Conservation (phyloP, 1,139 yeast species). For the Petasospora fabianii region DNA sequence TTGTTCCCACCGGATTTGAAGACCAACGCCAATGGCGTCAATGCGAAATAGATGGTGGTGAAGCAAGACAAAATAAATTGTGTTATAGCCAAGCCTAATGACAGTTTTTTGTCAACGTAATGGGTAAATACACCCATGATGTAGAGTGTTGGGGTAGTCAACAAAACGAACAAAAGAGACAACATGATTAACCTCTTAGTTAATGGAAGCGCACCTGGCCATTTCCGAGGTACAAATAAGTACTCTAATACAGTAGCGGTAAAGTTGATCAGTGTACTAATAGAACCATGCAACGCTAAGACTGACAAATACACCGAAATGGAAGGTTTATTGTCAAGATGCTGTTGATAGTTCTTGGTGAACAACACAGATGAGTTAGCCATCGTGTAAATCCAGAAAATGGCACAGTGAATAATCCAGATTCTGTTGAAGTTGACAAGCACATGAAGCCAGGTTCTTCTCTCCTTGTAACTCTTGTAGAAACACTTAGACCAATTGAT, state of each 20-base stretch:
- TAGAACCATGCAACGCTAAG: slow-evolving; percentile 86
- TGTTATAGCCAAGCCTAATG: slow-evolving; percentile 36
- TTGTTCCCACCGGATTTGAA: slow-evolving; percentile 30
- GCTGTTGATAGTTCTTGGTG: slow-evolving; percentile 81
- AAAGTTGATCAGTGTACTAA: slow-evolving; percentile 65
- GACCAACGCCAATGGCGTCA: slow-evolving; percentile 44
- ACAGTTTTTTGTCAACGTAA: slow-evolving; percentile 34
- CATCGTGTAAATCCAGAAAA: slow-evolving; percentile 93
- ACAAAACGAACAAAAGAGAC: slow-evolving; percentile 31
- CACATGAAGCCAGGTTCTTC: slow-evolving; percentile 97
- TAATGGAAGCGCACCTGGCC: slow-evolving; percentile 51
- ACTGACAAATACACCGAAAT: slow-evolving; percentile 91
- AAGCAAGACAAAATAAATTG: slow-evolving; percentile 45
- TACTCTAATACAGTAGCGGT: slow-evolving; percentile 42
- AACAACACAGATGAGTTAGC: slow-evolving; percentile 89
- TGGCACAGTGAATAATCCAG: slow-evolving; percentile 88
- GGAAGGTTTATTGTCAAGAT: slow-evolving; percentile 78
- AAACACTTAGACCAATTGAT: slow-evolving; percentile 90
- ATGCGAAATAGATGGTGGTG: slow-evolving; percentile 41
- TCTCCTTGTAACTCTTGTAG: slow-evolving; percentile 94
- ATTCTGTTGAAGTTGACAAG: slow-evolving; percentile 95
- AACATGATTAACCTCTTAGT: slow-evolving; percentile 36
- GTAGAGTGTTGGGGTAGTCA: slow-evolving; percentile 41
- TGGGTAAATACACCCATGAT: slow-evolving; percentile 31
- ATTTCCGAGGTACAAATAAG: slow-evolving; percentile 49